Evolutionary conservation across 257 asterid species (phyloP), one percentile per base, ranked within the genome.

Genomic region (Nicotiana obtusifolia): DNA sequence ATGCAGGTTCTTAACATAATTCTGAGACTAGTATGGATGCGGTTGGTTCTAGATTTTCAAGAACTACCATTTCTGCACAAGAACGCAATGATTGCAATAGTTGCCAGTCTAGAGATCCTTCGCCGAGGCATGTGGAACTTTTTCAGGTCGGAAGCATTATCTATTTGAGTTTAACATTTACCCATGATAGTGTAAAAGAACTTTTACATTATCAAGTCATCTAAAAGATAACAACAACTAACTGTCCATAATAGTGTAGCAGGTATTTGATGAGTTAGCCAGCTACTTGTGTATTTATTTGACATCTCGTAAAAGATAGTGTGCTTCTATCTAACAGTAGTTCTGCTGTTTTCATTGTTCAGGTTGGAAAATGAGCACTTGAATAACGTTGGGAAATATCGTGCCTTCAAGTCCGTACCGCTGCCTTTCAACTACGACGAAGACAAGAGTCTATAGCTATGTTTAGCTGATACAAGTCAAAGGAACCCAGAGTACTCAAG

Each of bases 101-200:
- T 93, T 26, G 98, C 97, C 37, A 85, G 91, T 88, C 80, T 95
- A 81, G 99, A 95, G 88, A 95, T 93, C 28, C 81, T 93, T 49
- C 95, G 99, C 5, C 97, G 98, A 5, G 93, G 97, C 64, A 90
- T 93, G 24, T 95, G 99, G 97, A 95, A 95, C 82, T 95, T 93
- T 84, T 95, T 93, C 92, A 95, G 99, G 98, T 94, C 31, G 17
- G 79, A 73, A 22, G 22, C 41, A 47, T 47, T 73, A 44, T 19
- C 20, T 44, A 47, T 22, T 52, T 22, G 9, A 47, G 60, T 75
- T 75, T 24, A 26, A 24, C 19, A n/a, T 69, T 2, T n/a, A 10
- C 10, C 3, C 10, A 69, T 1, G 9, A 31, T 22, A 30, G 19
- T 28, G 16, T n/a, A 26, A n/a, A 28, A 3, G 17, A 47, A 28